Base-by-base conservation (phyloP, 257 asterid genomes). In the Ocimum tenuiflorum region DNA sequence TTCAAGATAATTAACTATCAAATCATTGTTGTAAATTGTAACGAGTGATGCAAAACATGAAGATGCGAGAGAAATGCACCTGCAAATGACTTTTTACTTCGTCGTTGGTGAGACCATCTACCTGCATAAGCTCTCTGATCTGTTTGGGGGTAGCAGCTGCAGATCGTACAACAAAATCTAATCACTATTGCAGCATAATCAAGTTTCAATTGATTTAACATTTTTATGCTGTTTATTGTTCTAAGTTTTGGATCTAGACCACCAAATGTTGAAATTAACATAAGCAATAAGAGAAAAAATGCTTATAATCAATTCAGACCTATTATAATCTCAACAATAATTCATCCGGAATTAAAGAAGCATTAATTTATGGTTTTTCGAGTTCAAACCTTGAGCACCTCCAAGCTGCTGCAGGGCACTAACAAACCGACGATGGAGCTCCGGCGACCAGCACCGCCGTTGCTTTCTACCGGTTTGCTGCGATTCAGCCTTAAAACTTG, bases 61-160 rank as follows among this genome's bases (percentile, higher is more conserved):
- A 27, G 31, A 60, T 11, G 29, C 43, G 12, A 13, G 20, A 35
- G 33, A 6, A 53, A 53, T 77, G 31, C 47, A 91, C 99, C 72
- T 94, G 99, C 68, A 94, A 81, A 83, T 94, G 99, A 55, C 94
- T 83, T 86, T 94, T 94, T 64, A 94, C 99, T 88, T 94, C 99
- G 71, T 94, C 99, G 65, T 94, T 94, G 54, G 99, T 88, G 27
- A 94, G 95, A 35, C 97, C 96, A 67, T 94, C 96, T 0, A 94
- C 96, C 78, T 91, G 95, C 99, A 94, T 90, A 18, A 86, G 94
- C 77, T 94, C 99, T 75, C 99, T 85, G 68, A 94, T 90, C 71
- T 94, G 99, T 86, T 94, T 94, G 33, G 99, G 99, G 55, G 99
- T 94, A 50, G 99, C 96, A 64, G 72, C 99, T 94, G 95, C 78